Evolutionary conservation across 805 yeast species (phyloP), one percentile per base, ranked within the genome.

Genomic region (Tetrapisispora taiwanensis): DNA sequence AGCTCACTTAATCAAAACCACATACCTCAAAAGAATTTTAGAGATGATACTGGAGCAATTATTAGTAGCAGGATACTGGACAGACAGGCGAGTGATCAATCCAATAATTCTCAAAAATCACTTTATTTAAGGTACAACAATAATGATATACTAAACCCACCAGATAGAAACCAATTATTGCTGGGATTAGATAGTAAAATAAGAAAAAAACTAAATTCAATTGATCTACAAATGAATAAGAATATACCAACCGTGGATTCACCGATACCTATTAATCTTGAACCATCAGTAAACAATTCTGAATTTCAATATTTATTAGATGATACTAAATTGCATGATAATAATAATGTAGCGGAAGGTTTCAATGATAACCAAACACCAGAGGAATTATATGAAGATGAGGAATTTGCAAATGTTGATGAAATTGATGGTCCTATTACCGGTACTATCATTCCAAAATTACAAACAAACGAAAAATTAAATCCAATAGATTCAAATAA

Each of bases 361-460:
- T 39, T 30, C 9, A 19, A 15, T 12, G 43, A 41, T 30, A 30
- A 12, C 15, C 46, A 46, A 18, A 28, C 30, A 37, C 33, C 43
- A 24, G 49, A 35, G 13, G 47, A 36, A 15, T 46, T 39, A 4
- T 45, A 39, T 15, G 47, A 41, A 2, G 55, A 47, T 1, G 48
- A 42, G 22, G 60, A 55, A 0, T 63, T 62, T 47, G 55, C 60
- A 3, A 62, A 63, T 47, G 67, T 63, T 1, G 68, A 63, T 44
- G 68, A 63, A 45, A 38, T 63, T 4, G 68, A 63, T 42, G 66
- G 66, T 1, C 65, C 63, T 3, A 55, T 62, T 14, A 50, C 58
- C 1, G 55, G 55, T 12, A 18, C 36, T 4, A 20, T 42, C 4
- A 18, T 30, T 3, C 19, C 38, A 1, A 8, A 14, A 3, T 7